Evolutionary conservation across 2,329 filamentous ascomycete genomes (phyloP).

Genomic region (Pezicula neosporulosa): DNA sequence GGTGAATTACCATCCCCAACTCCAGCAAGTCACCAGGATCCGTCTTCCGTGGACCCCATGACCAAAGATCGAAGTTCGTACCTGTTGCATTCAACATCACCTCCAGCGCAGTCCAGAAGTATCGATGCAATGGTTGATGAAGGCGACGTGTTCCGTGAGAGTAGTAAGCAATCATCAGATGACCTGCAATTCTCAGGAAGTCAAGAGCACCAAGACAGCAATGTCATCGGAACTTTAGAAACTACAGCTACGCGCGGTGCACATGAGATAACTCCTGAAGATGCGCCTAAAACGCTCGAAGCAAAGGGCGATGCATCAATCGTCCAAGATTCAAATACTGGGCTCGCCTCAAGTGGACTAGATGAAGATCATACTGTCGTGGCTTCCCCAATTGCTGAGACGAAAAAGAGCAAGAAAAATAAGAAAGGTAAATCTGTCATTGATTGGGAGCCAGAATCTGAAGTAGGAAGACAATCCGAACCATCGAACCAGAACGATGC

Average conservation of each 20-base stretch:
- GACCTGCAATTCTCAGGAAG: conserved; percentile 14
- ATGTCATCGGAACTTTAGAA: conserved; percentile 3
- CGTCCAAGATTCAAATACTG: background rate
- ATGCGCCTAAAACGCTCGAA: conserved; percentile 8
- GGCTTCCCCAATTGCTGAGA: conserved; percentile 5
- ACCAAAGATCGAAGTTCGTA: conserved; percentile 41
- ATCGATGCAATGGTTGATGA: background rate
- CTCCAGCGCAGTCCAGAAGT: conserved; percentile 8
- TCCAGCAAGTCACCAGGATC: conserved; percentile 21
- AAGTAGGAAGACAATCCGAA: too few species aligned
- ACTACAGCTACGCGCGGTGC: too few species aligned
- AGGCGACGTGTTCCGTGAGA: conserved; percentile 4
- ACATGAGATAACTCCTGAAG: background rate
- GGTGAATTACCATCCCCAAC: conserved; percentile 13
- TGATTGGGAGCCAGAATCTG: conserved; percentile 6
- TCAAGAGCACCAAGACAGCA: conserved; percentile 11
- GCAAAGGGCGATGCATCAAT: background rate
- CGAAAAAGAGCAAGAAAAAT: conserved; percentile 6
- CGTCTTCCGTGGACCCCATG: conserved; percentile 36
- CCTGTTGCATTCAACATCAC: conserved; percentile 36
- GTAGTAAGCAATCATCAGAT: background rate
- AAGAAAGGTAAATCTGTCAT: conserved; percentile 4
- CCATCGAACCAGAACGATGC: too few species aligned
- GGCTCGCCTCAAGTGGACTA: background rate
- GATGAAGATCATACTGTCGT: background rate